Conservation (phyloP, 1,284 basidiomycete genomes). For the Moesziomyces sp. region DNA sequence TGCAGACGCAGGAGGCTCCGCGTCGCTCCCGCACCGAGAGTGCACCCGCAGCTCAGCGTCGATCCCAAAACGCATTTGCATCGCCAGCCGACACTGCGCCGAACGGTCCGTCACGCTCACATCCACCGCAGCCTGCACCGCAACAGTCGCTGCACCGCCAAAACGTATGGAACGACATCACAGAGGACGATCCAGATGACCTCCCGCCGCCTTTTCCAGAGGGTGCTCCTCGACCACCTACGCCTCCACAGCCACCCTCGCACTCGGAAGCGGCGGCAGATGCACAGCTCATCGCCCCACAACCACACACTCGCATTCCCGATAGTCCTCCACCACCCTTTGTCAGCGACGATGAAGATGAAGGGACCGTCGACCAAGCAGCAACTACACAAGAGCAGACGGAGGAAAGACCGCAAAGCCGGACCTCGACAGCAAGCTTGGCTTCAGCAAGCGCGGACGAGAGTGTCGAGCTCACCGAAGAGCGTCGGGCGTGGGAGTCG, state of each 20-base stretch:
- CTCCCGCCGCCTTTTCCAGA: constrained; percentile 50
- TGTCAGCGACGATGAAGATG: constrained; percentile 46
- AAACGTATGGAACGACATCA: constrained; percentile 53
- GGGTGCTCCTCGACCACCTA: constrained; percentile 42
- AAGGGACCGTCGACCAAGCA: neutral
- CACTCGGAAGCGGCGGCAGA: constrained; percentile 26
- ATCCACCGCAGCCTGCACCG: neutral
- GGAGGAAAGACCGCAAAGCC: constrained; percentile 8
- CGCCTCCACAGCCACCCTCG: constrained; percentile 35
- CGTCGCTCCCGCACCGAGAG: constrained; percentile 35
- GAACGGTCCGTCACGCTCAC: neutral
- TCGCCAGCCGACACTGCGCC: neutral
- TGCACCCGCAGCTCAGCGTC: constrained; percentile 22
- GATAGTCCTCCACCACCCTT: constrained; percentile 58
- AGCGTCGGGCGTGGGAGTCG: constrained; percentile 47
- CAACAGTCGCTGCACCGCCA: constrained; percentile 43
- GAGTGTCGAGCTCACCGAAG: constrained; percentile 25
- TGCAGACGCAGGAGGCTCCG: neutral
- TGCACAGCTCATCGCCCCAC: constrained; percentile 34
- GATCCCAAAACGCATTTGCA: constrained; percentile 26
- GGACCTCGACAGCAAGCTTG: constrained; percentile 14
- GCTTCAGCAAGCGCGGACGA: constrained; percentile 30
- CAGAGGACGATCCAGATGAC: constrained; percentile 51
- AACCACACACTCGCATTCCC: constrained; percentile 41
- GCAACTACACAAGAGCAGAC: neutral